Evolutionary conservation across 208 protist species (phyloP).

Genomic region (Herpetomonas tarakana): DNA sequence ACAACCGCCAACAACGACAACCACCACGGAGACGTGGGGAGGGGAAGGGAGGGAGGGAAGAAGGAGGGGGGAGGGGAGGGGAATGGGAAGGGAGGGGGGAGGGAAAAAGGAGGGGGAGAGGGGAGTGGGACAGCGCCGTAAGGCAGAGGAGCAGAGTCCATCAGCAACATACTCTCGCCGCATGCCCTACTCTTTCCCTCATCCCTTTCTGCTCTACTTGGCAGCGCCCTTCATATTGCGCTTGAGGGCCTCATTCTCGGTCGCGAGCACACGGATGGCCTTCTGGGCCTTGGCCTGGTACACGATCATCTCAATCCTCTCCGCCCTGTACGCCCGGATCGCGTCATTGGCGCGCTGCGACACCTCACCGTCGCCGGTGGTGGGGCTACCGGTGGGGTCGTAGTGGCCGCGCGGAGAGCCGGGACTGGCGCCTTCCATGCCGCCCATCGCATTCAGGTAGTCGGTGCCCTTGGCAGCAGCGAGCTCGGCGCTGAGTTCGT

Average conservation of each 20-base stretch:
- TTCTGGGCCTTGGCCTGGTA: constrained; percentile 74
- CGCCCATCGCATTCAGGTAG: constrained; percentile 58
- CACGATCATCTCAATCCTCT: constrained; percentile 59
- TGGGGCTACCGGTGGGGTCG: constrained; percentile 5
- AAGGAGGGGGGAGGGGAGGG: too few relatives aligned
- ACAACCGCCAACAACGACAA: too few relatives aligned
- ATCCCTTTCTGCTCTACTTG: too few relatives aligned
- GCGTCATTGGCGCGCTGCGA: constrained; percentile 29
- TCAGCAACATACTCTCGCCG: too few relatives aligned
- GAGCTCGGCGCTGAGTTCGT: constrained; percentile 60
- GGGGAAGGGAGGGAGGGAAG: too few relatives aligned
- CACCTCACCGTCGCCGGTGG: constrained; percentile 15
- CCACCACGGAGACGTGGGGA: too few relatives aligned
- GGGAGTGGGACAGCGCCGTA: too few relatives aligned
- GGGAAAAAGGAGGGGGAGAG: too few relatives aligned
- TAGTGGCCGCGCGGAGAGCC: constrained; percentile 10
- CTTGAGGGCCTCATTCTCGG: constrained; percentile 49
- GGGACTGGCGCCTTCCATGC: constrained; percentile 9
- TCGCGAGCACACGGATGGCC: constrained; percentile 69
- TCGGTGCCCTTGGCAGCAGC: constrained; percentile 67
- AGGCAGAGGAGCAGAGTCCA: too few relatives aligned
- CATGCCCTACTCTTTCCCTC: too few relatives aligned
- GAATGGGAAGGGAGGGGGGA: too few relatives aligned
- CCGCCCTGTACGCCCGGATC: constrained; percentile 46
- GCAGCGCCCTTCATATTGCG: constrained; percentile 7